These are phyloP conservation scores for Euphorbia tirucalli DNA, from an alignment of 345 rosid genomes.

Conservation along the genomic window DNA sequence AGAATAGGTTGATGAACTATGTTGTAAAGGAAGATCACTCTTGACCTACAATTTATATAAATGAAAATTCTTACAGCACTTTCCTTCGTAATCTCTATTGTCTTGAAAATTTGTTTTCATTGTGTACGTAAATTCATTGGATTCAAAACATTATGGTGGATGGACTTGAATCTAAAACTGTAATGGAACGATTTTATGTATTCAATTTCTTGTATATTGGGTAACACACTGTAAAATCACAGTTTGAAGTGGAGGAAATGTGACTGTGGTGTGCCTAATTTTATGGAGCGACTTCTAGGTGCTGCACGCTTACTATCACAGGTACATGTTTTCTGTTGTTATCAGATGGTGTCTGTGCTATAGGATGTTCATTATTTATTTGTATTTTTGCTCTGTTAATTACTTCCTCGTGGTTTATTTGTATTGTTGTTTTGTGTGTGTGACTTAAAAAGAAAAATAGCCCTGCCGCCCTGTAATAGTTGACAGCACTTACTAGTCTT, in stretches of 20 bases:
- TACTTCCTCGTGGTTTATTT: too few species aligned
- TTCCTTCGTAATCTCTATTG: neutral
- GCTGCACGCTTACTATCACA: conserved; percentile 74
- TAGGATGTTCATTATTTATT: too few species aligned
- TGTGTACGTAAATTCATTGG: neutral
- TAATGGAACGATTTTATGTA: neutral
- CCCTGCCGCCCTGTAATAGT: too few species aligned
- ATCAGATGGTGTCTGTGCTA: neutral
- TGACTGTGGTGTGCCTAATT: conserved; percentile 56
- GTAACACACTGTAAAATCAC: neutral
- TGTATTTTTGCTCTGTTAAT: too few species aligned
- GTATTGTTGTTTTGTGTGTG: too few species aligned
- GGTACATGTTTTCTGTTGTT: conserved; percentile 32
- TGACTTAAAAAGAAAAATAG: too few species aligned
- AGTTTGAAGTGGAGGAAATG: conserved; percentile 74
- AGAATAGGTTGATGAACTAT: neutral
- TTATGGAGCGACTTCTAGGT: conserved; percentile 74
- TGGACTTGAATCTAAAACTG: neutral
- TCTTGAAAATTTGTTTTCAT: neutral
- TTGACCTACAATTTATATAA: neutral
- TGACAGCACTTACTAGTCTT: too few species aligned
- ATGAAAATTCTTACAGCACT: neutral
- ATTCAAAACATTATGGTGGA: neutral
- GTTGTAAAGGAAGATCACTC: neutral
- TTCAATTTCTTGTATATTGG: neutral